These are phyloP conservation scores for Eudorina sp. DNA, from an alignment of 139 green algal species.

Conservation along the genomic window DNA sequence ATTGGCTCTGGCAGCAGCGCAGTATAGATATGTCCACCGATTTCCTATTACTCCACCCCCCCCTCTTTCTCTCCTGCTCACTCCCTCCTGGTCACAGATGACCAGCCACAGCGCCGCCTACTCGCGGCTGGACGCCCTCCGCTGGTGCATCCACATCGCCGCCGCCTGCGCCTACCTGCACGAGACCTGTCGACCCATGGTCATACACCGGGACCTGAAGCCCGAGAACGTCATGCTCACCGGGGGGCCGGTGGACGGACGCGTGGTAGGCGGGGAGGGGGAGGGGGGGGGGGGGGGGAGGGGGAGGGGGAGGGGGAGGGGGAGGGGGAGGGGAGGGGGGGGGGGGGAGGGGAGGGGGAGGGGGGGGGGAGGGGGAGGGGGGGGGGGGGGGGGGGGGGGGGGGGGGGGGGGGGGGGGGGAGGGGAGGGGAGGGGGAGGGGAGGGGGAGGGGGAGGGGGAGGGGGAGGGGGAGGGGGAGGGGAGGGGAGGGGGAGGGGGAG, in stretches of 20 bases:
- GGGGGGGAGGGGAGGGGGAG: background rate
- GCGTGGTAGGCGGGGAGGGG: slow-evolving; percentile 27
- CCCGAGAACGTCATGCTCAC: slow-evolving; percentile 74
- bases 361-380: background rate
- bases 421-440: too few relatives aligned
- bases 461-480: too few relatives aligned
- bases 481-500: too few relatives aligned
- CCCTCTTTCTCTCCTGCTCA: too few relatives aligned
- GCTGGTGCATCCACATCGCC: slow-evolving; percentile 75
- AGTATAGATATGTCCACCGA: too few relatives aligned
- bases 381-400: too few relatives aligned
- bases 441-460: too few relatives aligned
- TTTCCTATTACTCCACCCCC: too few relatives aligned
- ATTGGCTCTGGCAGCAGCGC: too few relatives aligned
- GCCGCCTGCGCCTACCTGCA: slow-evolving; percentile 84
- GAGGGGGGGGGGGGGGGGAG: background rate
- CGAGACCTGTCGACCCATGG: slow-evolving; percentile 72
- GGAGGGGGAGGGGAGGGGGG: background rate
- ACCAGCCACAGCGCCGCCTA: slow-evolving; percentile 48
- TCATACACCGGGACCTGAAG: slow-evolving; percentile 83
- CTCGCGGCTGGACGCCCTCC: slow-evolving; percentile 69
- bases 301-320: background rate
- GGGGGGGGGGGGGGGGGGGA: too few relatives aligned
- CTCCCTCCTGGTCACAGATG: slow-evolving; percentile 16
- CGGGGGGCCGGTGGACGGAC: slow-evolving; percentile 8